These are phyloP conservation scores for Nitzschia palea DNA, from an alignment of 108 stramenopile species.

Conservation along the genomic window DNA sequence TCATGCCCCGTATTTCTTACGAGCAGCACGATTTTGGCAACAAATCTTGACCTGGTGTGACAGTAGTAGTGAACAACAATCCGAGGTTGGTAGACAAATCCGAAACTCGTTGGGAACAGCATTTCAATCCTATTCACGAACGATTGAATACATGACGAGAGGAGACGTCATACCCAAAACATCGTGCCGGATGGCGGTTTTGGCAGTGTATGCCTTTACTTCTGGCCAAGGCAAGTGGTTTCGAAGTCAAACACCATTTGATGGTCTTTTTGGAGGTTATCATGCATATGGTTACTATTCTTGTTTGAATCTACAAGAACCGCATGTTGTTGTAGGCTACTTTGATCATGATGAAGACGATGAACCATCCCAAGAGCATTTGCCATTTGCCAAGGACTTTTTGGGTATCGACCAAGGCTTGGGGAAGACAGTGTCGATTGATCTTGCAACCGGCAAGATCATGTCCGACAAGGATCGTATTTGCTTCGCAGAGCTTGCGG, in stretches of 20 bases:
- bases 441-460: neutral
- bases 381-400: neutral
- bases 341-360: too few relatives aligned
- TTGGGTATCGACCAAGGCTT: neutral
- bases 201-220: conserved; percentile 30
- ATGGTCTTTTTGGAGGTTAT: conserved; percentile 59
- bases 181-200: conserved; percentile 1
- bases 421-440: conserved; percentile 7
- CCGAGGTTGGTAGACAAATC: neutral
- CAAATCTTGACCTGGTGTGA: conserved; percentile 46
- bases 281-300: conserved; percentile 34
- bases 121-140: neutral
- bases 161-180: neutral
- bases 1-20: conserved; percentile 37
- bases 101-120: conserved; percentile 6
- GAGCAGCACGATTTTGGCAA: conserved; percentile 49
- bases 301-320: conserved; percentile 5
- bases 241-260: neutral
- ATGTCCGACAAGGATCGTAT: neutral
- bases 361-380: neutral
- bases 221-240: conserved; percentile 14
- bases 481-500: neutral
- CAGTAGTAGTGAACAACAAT: neutral
- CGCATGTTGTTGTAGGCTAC: too few relatives aligned
- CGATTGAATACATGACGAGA: neutral